These are phyloP conservation scores for Amaranthus tricolor DNA, from an alignment of 179 eudicot species.

Conservation along the genomic window DNA sequence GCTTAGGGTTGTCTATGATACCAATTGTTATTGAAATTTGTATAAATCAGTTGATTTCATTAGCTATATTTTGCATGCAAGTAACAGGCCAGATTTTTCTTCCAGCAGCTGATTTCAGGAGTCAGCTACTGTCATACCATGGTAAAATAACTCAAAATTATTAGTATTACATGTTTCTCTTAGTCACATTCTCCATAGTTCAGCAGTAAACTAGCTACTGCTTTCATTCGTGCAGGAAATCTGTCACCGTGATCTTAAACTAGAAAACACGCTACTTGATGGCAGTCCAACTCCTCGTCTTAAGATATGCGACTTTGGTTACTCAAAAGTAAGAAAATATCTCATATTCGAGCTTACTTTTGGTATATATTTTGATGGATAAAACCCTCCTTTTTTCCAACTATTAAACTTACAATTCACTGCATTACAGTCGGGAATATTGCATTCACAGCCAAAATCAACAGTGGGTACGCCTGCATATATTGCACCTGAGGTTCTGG, in stretches of 20 bases:
- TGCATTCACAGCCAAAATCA: slow-evolving; percentile 84
- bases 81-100: slow-evolving; percentile 64
- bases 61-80: background rate
- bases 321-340: slow-evolving; percentile 54
- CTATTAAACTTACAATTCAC: background rate
- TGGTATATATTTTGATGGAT: background rate
- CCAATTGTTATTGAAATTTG: no score
- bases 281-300: slow-evolving; percentile 77
- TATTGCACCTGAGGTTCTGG: slow-evolving; percentile 79
- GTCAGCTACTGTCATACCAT: slow-evolving; percentile 77
- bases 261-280: slow-evolving; percentile 80
- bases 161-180: background rate
- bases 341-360: background rate
- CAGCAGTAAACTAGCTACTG: background rate
- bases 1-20: no score
- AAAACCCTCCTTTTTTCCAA: background rate
- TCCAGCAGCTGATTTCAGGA: slow-evolving; percentile 79
- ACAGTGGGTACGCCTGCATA: slow-evolving; percentile 90
- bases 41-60: background rate
- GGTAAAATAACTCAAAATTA: slow-evolving; percentile 33
- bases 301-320: slow-evolving; percentile 86
- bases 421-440: slow-evolving; percentile 52
- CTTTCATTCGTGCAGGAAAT: slow-evolving; percentile 50
- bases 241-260: slow-evolving; percentile 82
- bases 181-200: background rate